phyloP scores from a whole-genome alignment of 495 filamentous ascomycete genomes.

The Cudoniella acicularis region DNA sequence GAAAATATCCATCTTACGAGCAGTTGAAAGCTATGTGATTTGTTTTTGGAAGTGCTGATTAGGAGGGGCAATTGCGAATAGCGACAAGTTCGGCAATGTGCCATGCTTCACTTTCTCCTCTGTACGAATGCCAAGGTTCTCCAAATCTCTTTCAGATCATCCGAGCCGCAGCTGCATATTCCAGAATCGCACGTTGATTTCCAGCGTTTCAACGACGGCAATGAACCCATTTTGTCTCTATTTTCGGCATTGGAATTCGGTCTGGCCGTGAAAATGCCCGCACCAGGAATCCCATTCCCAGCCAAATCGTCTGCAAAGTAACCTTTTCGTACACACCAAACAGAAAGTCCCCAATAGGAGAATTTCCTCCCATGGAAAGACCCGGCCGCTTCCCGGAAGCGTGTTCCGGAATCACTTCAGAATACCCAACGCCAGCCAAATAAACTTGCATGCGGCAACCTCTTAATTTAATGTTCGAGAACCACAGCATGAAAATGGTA shows the following conservation, averaged over 20 bases:
- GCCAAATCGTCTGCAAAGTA: no score
- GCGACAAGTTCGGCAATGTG: neutral
- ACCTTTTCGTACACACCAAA: no score
- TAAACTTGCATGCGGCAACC: neutral
- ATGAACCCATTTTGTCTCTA: neutral
- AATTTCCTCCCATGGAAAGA: neutral
- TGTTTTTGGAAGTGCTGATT: no score
- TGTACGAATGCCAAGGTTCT: neutral
- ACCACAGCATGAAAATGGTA: neutral
- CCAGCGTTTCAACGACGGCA: neutral
- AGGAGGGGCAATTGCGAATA: no score
- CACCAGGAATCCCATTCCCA: no score
- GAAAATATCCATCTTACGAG: no score
- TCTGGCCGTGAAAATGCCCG: no score
- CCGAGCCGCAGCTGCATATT: neutral
- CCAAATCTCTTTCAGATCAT: neutral
- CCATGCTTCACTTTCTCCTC: no score
- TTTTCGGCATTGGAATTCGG: neutral
- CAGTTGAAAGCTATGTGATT: no score
- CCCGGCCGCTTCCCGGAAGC: neutral
- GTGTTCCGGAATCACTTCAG: neutral
- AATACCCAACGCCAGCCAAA: neutral
- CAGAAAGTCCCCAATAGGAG: no score
- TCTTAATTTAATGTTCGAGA: neutral
- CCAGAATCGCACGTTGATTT: neutral